Conservation (phyloP, 2,329 filamentous ascomycete genomes). For the Orbilia blumenaviensis region DNA sequence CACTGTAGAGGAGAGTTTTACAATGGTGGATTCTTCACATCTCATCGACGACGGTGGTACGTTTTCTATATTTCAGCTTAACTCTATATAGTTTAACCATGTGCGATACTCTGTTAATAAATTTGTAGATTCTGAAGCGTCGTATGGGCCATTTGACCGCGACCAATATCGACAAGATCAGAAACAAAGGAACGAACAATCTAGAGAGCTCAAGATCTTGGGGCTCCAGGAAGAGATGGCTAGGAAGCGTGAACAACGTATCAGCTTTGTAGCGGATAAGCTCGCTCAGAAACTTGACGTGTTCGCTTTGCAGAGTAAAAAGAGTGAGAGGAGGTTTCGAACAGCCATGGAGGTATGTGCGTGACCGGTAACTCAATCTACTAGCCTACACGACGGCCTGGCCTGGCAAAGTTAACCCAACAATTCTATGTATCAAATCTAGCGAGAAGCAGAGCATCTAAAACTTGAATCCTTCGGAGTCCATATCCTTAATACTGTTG, state of each 20-base stretch:
- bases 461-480: slow-evolving; percentile 48
- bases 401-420: neutral
- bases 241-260: slow-evolving; percentile 11
- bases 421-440: neutral
- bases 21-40: neutral
- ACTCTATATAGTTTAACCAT: neutral
- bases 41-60: slow-evolving; percentile 30
- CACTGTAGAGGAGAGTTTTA: neutral
- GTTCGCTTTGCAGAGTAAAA: neutral
- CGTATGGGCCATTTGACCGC: slow-evolving; percentile 5
- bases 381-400: neutral
- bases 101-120: neutral
- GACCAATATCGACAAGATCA: slow-evolving; percentile 6
- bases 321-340: slow-evolving; percentile 1
- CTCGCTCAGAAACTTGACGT: slow-evolving; percentile 7
- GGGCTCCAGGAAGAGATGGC: slow-evolving; percentile 24
- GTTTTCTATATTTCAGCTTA: neutral
- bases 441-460: slow-evolving; percentile 35
- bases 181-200: neutral
- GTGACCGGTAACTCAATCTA: neutral
- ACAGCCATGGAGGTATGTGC: slow-evolving; percentile 14
- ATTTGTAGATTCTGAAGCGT: neutral
- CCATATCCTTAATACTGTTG: slow-evolving; percentile 37
- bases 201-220: slow-evolving; percentile 1
- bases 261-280: slow-evolving; percentile 18